A percentile compares a stretch with the other conserved stretches of the same genome.
Conservation (phyloP, 306 rosid genomes). For the Canavalia ensiformis region DNA sequence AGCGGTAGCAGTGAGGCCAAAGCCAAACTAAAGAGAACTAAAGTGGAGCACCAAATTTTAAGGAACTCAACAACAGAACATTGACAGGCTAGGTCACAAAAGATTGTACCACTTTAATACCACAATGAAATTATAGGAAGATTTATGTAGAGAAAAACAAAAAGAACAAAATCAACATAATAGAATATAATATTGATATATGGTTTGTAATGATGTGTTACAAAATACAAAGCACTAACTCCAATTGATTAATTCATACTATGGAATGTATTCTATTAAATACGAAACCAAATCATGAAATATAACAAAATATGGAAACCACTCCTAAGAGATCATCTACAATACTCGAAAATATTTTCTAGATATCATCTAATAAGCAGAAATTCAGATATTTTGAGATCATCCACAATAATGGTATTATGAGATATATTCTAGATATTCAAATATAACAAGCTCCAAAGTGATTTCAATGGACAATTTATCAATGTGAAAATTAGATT, state of each 20-base stretch:
- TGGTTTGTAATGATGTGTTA: too few relatives aligned
- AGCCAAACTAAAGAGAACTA: too few relatives aligned
- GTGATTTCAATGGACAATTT: not conserved
- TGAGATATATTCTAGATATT: not conserved
- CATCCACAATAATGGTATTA: not conserved
- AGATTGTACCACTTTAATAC: too few relatives aligned
- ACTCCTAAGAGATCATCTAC: not conserved
- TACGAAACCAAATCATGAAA: not conserved
- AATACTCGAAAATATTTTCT: not conserved
- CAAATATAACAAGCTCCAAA: not conserved
- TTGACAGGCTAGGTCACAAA: too few relatives aligned
- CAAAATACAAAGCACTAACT: not conserved
- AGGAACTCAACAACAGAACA: too few relatives aligned
- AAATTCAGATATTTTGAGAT: not conserved
- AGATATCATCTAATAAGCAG: too few relatives aligned
- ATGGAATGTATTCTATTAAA: not conserved
- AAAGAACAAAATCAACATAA: too few relatives aligned
- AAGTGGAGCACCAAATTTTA: too few relatives aligned
- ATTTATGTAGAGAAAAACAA: too few relatives aligned
- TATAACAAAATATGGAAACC: not conserved
- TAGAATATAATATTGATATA: too few relatives aligned
- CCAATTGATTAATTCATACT: not conserved
- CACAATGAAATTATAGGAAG: too few relatives aligned
- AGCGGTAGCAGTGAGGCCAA: too few relatives aligned
- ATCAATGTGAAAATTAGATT: not conserved